Base-by-base conservation (phyloP, 1,284 basidiomycete species). In the Rhodotorula sp. region DNA sequence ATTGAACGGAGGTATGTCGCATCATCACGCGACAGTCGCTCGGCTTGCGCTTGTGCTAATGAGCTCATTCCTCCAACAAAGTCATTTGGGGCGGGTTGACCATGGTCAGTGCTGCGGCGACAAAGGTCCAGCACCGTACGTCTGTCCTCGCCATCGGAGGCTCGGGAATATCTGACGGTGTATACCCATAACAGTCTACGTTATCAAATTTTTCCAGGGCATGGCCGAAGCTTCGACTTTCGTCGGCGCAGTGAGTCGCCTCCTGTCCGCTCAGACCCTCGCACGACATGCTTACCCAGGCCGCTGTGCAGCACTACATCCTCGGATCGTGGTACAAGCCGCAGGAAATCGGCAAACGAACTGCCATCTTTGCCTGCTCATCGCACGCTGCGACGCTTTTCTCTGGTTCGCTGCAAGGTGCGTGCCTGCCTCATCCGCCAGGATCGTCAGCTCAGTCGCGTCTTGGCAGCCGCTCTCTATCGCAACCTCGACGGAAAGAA, bases 121-220 rank as follows among this genome's bases (percentile, higher is more conserved):
- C 77, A 64, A 70, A 53, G 14, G 70, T 55, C 53, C 41, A 54
- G 70, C 79, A 91, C 85, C 83, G 61, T 61, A 1, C 49, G 61
- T 12, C 7, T 1, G 7, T 25, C 17, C 14, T 41, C 4, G 12
- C 46, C 21, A 27, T n/a, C 44, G 13, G 17, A 41, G 19, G 3
- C 7, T 5, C n/a, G 14, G 3, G 5, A 9, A 12, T 19, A 2
- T 21, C 19, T 27, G 23, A 34, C 46, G 9, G 4, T 14, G 13
- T 23, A 10, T 42, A 21, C 7, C 27, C 10, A 2, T 10, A 7
- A 23, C 61, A 61, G 61, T 91, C 59, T 89, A 89, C 79, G 88
- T 84, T 42, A 89, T 91, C 68, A 85, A 89, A 10, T 91, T 91
- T 79, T 84, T 91, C 66, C 89, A 90, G 80, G 90, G 88, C 10